These are phyloP conservation scores for Gyromitra esculenta DNA, from an alignment of 2,329 filamentous ascomycete species.

Conservation along the genomic window DNA sequence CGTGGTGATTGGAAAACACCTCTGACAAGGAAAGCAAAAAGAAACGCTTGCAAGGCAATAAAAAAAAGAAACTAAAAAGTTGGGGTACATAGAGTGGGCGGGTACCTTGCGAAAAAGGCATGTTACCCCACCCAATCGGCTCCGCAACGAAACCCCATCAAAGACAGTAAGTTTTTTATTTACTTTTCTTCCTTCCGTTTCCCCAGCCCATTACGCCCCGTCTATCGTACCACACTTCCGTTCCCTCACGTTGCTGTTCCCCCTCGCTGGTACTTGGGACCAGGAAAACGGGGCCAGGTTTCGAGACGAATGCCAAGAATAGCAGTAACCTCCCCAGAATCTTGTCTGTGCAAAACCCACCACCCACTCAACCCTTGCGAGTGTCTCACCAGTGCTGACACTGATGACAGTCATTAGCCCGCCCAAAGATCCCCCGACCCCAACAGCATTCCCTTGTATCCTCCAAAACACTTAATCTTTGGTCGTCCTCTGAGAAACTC, in stretches of 20 bases:
- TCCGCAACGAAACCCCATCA: not conserved
- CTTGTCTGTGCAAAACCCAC: slow-evolving; percentile 41
- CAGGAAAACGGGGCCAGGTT: slow-evolving; percentile 38
- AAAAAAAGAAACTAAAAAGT: slow-evolving; percentile 43
- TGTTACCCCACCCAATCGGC: slow-evolving; percentile 29
- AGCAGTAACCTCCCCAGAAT: slow-evolving; percentile 19
- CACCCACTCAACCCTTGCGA: slow-evolving; percentile 22
- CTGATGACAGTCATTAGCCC: slow-evolving; percentile 17
- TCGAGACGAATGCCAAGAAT: slow-evolving; percentile 17
- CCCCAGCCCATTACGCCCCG: slow-evolving; percentile 23
- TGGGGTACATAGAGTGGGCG: slow-evolving; percentile 33
- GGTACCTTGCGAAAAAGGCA: slow-evolving; percentile 49
- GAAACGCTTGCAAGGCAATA: slow-evolving; percentile 14
- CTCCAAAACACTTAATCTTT: not conserved
- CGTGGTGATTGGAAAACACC: slow-evolving; percentile 25
- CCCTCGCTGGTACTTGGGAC: slow-evolving; percentile 44
- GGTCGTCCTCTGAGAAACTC: slow-evolving; percentile 19
- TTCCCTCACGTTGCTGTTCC: slow-evolving; percentile 31
- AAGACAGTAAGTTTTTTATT: slow-evolving; percentile 9
- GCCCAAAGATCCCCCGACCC: slow-evolving; percentile 1
- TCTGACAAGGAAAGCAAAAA: slow-evolving; percentile 6
- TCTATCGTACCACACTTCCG: slow-evolving; percentile 34
- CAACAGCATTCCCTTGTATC: slow-evolving; percentile 7
- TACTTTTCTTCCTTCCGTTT: slow-evolving; percentile 23
- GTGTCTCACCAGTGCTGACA: slow-evolving; percentile 40